phyloP scores from a whole-genome alignment of 2,329 filamentous ascomycete genomes.

The Penicillium sp. region DNA sequence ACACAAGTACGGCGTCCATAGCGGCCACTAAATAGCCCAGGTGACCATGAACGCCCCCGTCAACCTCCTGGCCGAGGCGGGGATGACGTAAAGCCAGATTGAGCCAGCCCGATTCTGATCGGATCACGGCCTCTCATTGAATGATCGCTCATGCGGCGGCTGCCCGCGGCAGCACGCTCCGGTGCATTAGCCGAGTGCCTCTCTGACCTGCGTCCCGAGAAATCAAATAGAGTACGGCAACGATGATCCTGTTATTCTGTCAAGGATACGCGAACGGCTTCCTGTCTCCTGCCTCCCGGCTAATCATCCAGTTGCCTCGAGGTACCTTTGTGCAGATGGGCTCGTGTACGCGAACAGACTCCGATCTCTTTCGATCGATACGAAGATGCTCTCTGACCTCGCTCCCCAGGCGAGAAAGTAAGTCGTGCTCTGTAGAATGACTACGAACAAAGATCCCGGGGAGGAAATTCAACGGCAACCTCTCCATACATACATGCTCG shows the following conservation, averaged over 20 bases:
- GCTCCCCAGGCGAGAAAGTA: background rate
- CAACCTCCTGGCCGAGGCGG: background rate
- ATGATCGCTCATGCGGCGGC: constrained; percentile 16
- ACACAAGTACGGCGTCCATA: background rate
- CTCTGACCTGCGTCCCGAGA: constrained; percentile 14
- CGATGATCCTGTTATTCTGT: constrained; percentile 12
- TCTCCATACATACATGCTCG: background rate
- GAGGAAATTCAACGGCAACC: no score
- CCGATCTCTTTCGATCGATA: constrained; percentile 6
- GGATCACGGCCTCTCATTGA: constrained; percentile 23
- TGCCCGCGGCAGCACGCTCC: constrained; percentile 4
- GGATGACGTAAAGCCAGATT: constrained; percentile 12
- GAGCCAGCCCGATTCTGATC: constrained; percentile 12
- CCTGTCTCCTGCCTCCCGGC: background rate
- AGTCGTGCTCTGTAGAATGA: background rate
- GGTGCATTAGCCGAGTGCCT: constrained; percentile 9
- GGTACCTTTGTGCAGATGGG: constrained; percentile 8
- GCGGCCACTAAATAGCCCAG: background rate
- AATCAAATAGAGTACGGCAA: constrained; percentile 21
- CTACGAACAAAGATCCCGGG: no score
- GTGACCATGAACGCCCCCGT: background rate
- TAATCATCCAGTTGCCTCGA: constrained; percentile 2
- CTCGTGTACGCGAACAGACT: constrained; percentile 9
- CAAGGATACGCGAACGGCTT: constrained; percentile 8
- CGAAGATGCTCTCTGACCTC: constrained; percentile 1